Evolutionary conservation across 164 flowering plant genomes (phyloP), one percentile per base, ranked within the genome.

Genomic region (Chimonanthus praecox): DNA sequence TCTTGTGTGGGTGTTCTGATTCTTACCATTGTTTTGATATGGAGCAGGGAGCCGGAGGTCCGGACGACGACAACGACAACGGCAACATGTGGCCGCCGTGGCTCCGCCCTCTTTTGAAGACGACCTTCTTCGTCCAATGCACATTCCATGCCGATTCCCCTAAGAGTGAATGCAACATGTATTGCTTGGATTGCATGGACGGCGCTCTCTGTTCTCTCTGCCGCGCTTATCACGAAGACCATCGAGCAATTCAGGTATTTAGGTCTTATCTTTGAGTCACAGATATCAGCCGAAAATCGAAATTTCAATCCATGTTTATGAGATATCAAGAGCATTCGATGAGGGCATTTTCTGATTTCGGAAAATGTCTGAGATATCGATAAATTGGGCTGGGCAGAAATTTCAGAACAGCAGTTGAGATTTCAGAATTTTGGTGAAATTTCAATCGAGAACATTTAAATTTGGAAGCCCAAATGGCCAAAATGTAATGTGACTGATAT

Each of bases 111-210:
- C 69, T 95, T 64, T 69, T 95, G 16, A 72, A 77, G 18, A 88
- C 86, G 61, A 81, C 72, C 10, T 95, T 90, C 89, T 93, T 91
- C 64, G 88, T 83, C 69, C 97, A 89, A 76, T 93, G 99, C 89
- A 83, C 86, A 74, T 64, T 73, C 5, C 99, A 95, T 50, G 85
- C 87, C 2, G 91, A 93, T 80, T 88, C 94, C 3, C 97, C 89
- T 79, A 95, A 92, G 84, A 88, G 90, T 49, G 97, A 94, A 82
- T 94, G 99, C 79, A 94, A 94, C 72, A 90, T 91, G 97, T 94
- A 86, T 70, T 95, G 99, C 78, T 85, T 95, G 82, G 98, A 95
- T 70, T 95, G 99, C 63, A 85, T 85, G 79, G 82, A 88, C 73
- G 96, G 93, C 2, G 77, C 98, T 71, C 92, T 90, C 77, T 95